Base-by-base conservation (phyloP, 73 alveolate species). In the Paramecium sonneborni region DNA sequence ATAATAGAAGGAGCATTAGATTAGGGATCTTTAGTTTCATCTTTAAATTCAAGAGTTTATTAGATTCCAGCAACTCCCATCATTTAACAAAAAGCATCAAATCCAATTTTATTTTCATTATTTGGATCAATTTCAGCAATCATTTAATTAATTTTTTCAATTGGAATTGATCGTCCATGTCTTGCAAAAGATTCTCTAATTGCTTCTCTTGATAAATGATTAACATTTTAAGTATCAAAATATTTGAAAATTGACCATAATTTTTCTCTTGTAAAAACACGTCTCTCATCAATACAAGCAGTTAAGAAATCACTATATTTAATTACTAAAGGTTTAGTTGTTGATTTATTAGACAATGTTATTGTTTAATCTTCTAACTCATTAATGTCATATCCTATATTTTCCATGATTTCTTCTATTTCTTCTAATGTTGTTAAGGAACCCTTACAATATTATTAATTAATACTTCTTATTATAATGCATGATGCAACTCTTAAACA, bases 171-270 rank as follows among this genome's bases (percentile, higher is more conserved):
- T 41, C 93, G 41, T 39, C 94, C 94, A 44, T 89, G 84, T 55
- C 87, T 62, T 10, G 69, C 88, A 35, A 93, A 56, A 41, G 93
- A 43, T 76, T 93, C 95, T 38, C 92, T 92, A 35, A 93, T 56
- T 10, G 92, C 96, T 7, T 46, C 46, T 32, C 56, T 92, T 15
- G 96, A 44, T 20, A 93, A 74, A 38, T 48, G 52, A 38, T 94
- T 94, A 4, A 55, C 93, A 32, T 85, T 82, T 26, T 92, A 43
- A 30, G 88, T 72, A 30, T 93, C 96, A 32, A 93, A 93, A 52
- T 72, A 56, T 14, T 93, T 89, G 85, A 95, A 95, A 48, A 96
- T 88, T 20, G 94, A 92, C 89, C 93, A 52, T 23, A 95, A 88
- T 46, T 46, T 57, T 3, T 57, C 76, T 20, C 76, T 57, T 28